Base-by-base conservation (phyloP, 768 basidiomycete genomes). In the Amanita rimosa region DNA sequence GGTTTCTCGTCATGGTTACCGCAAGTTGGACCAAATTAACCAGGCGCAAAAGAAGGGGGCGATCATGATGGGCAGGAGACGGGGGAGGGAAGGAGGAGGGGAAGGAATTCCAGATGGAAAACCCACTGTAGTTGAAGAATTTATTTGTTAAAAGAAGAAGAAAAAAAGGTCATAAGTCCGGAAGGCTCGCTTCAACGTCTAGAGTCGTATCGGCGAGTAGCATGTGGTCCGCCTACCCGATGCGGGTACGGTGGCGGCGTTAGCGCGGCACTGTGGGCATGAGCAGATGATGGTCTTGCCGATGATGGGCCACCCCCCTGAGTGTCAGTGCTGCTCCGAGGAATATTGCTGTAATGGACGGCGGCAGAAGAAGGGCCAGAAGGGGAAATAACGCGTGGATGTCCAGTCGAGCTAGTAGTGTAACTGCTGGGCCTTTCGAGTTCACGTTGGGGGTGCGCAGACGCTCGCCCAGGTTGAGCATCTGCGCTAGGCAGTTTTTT, bases 401-500 rank as follows among this genome's bases (percentile, higher is more conserved):
- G n/a, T n/a, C 38, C 17, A 21, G 26, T 41, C n/a, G 27, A 47
- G 35, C 26, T 19, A 34, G 19, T 48, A n/a, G 40, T 16, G 37
- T 57, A 62, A 56, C 58, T 69, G 63, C 70, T 74, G 61, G 64
- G 70, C 55, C 69, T 65, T 66, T 65, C 58, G 43, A 63, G 57
- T 55, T 58, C 53, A 46, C 60, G 58, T 53, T 59, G 60, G 60
- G 65, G 70, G 55, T 74, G 79, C 82, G 83, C 83, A 83, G 83
- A 81, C 81, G 76, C 75, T 67, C 78, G 79, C 83, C 81, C 82
- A 75, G 81, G 59, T 57, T 74, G 72, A 72, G 73, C 82, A 75
- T 81, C 83, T 83, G 83, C 83, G 83, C 82, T 76, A 59, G 67
- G 73, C 49, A 81, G 73, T 85, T 84, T 84, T 85, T 84, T 84